A percentile compares a stretch with the other conserved stretches of the same genome.
These are phyloP conservation scores for Botryobasidium botryosum DNA, from an alignment of 768 basidiomycete species.

Conservation along the genomic window DNA sequence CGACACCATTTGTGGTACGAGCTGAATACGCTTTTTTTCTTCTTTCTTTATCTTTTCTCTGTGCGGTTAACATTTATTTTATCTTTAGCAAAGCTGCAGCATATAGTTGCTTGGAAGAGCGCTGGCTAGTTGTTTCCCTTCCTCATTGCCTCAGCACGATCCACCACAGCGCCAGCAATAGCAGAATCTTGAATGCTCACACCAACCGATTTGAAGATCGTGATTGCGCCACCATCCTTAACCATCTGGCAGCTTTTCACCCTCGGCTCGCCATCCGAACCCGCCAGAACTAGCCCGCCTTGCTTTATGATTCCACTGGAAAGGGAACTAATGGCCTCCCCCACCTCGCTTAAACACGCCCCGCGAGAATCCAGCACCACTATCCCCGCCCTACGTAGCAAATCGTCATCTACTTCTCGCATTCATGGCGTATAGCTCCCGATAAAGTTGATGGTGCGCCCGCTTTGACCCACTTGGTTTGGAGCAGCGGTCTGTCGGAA, in stretches of 20 bases:
- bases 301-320: not conserved
- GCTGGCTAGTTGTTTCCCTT: too few relatives aligned
- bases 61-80: too few relatives aligned
- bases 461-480: conserved; percentile 39
- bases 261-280: too few relatives aligned
- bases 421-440: conserved; percentile 61
- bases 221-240: conserved; percentile 24
- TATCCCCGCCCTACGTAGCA: conserved; percentile 37
- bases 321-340: conserved; percentile 52
- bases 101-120: too few relatives aligned
- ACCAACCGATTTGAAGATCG: conserved; percentile 81
- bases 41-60: too few relatives aligned
- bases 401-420: conserved; percentile 49
- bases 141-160: conserved; percentile 36
- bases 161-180: conserved; percentile 52
- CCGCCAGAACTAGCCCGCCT: conserved; percentile 30
- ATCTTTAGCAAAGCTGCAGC: too few relatives aligned
- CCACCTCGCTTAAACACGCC: conserved; percentile 62
- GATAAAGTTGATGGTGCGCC: conserved; percentile 54
- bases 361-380: conserved; percentile 59
- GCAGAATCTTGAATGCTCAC: conserved; percentile 78
- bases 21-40: too few relatives aligned
- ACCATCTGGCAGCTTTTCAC: too few relatives aligned
- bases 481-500: conserved; percentile 51
- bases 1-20: too few relatives aligned